Evolutionary conservation across 805 yeast species (phyloP), one percentile per base, ranked within the genome.

Genomic region (Candida odintsovae): DNA sequence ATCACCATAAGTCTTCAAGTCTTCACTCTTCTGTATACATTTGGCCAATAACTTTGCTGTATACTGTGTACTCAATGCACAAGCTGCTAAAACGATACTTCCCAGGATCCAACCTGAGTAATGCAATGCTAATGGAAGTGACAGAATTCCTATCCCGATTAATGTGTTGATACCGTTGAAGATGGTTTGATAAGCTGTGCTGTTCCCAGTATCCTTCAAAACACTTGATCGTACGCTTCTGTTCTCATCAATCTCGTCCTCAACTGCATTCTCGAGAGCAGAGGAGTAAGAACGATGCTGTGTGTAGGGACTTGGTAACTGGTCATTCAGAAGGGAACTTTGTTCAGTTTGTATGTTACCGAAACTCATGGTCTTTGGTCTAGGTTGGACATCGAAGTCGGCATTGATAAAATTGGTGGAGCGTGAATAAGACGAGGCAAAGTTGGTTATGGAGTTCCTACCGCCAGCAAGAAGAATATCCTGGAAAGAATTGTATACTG

Each of bases 131-230:
- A 81, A 68, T 0, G 95, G 90, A 42, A 86, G 68, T 0, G 94
- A 82, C 39, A 86, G 69, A 42, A 86, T 70, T 2, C 92, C 94
- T 35, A 86, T 76, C 0, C 95, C 95, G 52, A 86, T 79, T 25
- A 86, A 66, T 0, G 85, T 85, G 59, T 86, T 86, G 42, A 86
- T 80, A 1, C 90, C 82, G 55, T 86, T 86, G 70, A 86, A 84
- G 6, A 83, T 68, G 0, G 95, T 86, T 60, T 86, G 95, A 1
- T 86, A 79, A 0, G 80, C 80, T 0, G 94, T 86, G 8, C 83
- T 77, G 52, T 65, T 72, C 8, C 68, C 69, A 9, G 66, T 53
- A 33, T 51, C 9, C 21, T 45, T 49, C 38, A 58, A 31, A 1
- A 46, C 50, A 4, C 43, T 40, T 3, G 52, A 47, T 25, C 59